Conservation (phyloP, 2,329 filamentous ascomycete genomes). For the Berkeleyomyces rouxiae region DNA sequence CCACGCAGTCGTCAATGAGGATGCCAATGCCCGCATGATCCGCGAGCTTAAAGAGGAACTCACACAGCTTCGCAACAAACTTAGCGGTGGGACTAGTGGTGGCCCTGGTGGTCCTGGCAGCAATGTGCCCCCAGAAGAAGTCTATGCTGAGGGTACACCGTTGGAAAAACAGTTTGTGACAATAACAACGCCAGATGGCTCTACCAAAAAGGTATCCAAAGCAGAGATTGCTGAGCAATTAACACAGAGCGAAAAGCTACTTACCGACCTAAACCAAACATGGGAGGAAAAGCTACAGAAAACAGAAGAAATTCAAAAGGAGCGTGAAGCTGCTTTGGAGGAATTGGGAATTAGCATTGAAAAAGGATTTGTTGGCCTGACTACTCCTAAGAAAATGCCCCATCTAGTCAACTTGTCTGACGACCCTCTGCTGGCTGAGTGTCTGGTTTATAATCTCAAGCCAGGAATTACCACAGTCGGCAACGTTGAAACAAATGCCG, state of each 20-base stretch:
- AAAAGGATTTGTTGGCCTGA: constrained; percentile 89
- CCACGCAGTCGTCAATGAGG: constrained; percentile 96
- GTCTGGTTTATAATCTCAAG: constrained; percentile 94
- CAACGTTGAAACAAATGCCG: constrained; percentile 71
- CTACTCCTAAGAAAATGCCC: constrained; percentile 97
- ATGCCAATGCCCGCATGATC: constrained; percentile 98
- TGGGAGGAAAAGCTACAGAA: constrained; percentile 95
- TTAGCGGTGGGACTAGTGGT: constrained; percentile 40
- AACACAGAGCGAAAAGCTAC: constrained; percentile 88
- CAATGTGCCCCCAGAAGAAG: constrained; percentile 48
- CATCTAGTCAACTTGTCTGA: constrained; percentile 97
- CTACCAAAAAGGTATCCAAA: constrained; percentile 89
- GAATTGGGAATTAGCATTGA: constrained; percentile 98
- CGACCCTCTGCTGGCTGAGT: constrained; percentile 83
- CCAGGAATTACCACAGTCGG: constrained; percentile 87
- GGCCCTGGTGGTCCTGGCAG: constrained; percentile 31
- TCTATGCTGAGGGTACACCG: constrained; percentile 84
- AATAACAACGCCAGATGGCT: constrained; percentile 72
- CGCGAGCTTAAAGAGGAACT: constrained; percentile 93
- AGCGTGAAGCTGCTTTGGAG: constrained; percentile 84
- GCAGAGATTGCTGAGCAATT: constrained; percentile 95
- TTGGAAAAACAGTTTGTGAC: constrained; percentile 92
- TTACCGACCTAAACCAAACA: constrained; percentile 91
- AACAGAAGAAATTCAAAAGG: constrained; percentile 94
- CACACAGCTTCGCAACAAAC: constrained; percentile 67